These are phyloP conservation scores for apple (Malus domestica) DNA, from an alignment of 306 rosid genomes.

Conservation along the genomic window DNA sequence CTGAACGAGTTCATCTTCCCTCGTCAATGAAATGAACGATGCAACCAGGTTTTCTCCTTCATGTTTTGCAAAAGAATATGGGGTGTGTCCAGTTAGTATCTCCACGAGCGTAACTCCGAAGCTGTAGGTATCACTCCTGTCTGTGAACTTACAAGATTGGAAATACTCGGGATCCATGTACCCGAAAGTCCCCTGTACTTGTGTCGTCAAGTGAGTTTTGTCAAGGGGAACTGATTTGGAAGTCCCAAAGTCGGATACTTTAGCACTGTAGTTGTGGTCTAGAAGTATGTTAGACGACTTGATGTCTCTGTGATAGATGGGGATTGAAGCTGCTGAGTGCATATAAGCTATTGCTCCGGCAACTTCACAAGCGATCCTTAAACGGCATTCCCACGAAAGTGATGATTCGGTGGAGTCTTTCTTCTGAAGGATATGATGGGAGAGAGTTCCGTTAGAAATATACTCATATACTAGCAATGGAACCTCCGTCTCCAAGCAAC, in stretches of 20 bases:
- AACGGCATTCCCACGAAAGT: slow-evolving; percentile 40
- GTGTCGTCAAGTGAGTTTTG: slow-evolving; percentile 53
- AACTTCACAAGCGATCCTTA: slow-evolving; percentile 51
- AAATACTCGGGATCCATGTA: slow-evolving; percentile 67
- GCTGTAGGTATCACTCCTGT: slow-evolving; percentile 38
- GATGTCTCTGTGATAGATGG: slow-evolving; percentile 56
- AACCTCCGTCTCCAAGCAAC: slow-evolving; percentile 49
- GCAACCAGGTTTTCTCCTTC: slow-evolving; percentile 35
- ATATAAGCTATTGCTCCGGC: slow-evolving; percentile 62
- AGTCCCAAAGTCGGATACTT: slow-evolving; percentile 41
- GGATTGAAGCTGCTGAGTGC: slow-evolving; percentile 56
- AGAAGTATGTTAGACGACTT: slow-evolving; percentile 54
- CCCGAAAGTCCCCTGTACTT: slow-evolving; percentile 55
- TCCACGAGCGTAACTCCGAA: slow-evolving; percentile 59
- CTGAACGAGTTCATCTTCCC: slow-evolving; percentile 17
- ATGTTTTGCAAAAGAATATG: slow-evolving; percentile 21
- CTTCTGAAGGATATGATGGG: slow-evolving; percentile 29
- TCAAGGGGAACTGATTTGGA: slow-evolving; percentile 49
- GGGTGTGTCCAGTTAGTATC: slow-evolving; percentile 38
- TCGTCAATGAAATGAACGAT: slow-evolving; percentile 31
- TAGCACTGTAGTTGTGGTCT: slow-evolving; percentile 28
- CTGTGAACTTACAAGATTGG: slow-evolving; percentile 43
- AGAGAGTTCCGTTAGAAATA: slow-evolving; percentile 50
- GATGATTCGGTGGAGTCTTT: slow-evolving; percentile 6
- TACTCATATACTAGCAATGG: slow-evolving; percentile 57